Evolutionary conservation across 768 basidiomycete genomes (phyloP).

Genomic region (Kwoniella sp.): DNA sequence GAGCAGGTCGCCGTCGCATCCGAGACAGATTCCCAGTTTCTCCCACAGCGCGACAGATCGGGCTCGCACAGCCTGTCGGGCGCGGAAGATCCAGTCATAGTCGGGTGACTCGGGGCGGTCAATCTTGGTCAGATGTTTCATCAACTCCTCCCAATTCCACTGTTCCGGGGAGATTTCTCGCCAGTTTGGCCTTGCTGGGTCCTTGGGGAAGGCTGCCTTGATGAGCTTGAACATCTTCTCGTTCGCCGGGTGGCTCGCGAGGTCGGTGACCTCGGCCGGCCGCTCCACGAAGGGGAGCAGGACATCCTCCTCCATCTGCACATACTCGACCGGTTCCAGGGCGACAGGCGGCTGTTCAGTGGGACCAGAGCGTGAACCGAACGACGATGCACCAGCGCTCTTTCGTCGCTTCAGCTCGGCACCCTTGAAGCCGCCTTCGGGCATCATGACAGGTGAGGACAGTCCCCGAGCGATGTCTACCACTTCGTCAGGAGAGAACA

Average conservation of each 20-base stretch:
- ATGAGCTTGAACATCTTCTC: constrained; percentile 49
- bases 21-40: constrained; percentile 77
- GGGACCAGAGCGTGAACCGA: background rate
- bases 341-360: constrained; percentile 25
- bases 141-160: constrained; percentile 71
- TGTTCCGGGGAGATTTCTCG: constrained; percentile 57
- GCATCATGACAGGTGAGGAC: constrained; percentile 33
- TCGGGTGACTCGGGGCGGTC: constrained; percentile 57
- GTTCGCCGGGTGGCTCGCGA: constrained; percentile 65
- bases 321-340: constrained; percentile 49
- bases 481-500: constrained; percentile 42
- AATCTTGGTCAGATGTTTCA: constrained; percentile 61
- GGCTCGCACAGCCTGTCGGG: constrained; percentile 68
- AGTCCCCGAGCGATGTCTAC: constrained; percentile 39
- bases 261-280: constrained; percentile 64
- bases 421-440: constrained; percentile 39
- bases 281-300: constrained; percentile 84
- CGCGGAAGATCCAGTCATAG: constrained; percentile 65
- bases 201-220: constrained; percentile 45
- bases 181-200: constrained; percentile 47
- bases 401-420: constrained; percentile 40
- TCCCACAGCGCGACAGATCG: constrained; percentile 89
- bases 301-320: constrained; percentile 57
- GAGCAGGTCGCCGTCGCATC: constrained; percentile 73
- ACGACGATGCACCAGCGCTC: constrained; percentile 17